Conservation (phyloP, 208 protist species). For the Strigomonas culicis region DNA sequence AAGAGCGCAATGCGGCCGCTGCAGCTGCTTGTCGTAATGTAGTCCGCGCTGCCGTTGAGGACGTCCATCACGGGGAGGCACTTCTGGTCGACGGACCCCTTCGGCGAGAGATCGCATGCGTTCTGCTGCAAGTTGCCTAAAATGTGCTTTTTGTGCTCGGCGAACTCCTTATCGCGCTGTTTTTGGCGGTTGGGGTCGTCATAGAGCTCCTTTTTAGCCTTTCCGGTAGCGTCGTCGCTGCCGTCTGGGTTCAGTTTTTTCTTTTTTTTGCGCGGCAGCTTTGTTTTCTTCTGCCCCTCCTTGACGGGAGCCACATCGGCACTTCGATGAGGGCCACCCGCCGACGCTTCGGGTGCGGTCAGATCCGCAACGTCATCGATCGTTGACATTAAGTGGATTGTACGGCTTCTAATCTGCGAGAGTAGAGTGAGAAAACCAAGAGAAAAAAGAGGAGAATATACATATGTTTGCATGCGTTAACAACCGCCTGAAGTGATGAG, state of each 20-base stretch:
- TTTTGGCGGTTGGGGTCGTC: constrained; percentile 24
- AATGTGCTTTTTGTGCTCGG: constrained; percentile 65
- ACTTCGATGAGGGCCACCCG: too few species aligned
- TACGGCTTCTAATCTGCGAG: neutral
- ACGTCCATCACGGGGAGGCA: constrained; percentile 67
- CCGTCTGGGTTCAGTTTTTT: constrained; percentile 4
- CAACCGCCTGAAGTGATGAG: too few species aligned
- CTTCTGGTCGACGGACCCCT: constrained; percentile 64
- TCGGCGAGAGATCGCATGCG: constrained; percentile 54
- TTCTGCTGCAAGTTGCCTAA: constrained; percentile 48
- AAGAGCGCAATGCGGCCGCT: constrained; percentile 88
- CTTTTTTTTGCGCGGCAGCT: constrained; percentile 28
- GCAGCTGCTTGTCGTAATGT: constrained; percentile 88
- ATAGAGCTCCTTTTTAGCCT: neutral
- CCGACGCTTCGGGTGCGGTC: neutral
- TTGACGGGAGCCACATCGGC: too few species aligned
- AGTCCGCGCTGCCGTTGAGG: constrained; percentile 72
- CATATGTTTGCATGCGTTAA: too few species aligned
- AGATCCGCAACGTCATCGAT: too few species aligned
- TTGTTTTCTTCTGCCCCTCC: constrained; percentile 24
- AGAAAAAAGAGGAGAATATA: constrained; percentile 3
- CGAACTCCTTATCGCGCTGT: constrained; percentile 63
- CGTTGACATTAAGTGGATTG: too few species aligned
- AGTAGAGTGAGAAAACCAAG: neutral
- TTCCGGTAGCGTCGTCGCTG: neutral